Percentiles rank a stretch among this genome's conserved stretches.
phyloP scores from a whole-genome alignment of 192 early-diverging fungal species.

The Coemansia javaensis region DNA sequence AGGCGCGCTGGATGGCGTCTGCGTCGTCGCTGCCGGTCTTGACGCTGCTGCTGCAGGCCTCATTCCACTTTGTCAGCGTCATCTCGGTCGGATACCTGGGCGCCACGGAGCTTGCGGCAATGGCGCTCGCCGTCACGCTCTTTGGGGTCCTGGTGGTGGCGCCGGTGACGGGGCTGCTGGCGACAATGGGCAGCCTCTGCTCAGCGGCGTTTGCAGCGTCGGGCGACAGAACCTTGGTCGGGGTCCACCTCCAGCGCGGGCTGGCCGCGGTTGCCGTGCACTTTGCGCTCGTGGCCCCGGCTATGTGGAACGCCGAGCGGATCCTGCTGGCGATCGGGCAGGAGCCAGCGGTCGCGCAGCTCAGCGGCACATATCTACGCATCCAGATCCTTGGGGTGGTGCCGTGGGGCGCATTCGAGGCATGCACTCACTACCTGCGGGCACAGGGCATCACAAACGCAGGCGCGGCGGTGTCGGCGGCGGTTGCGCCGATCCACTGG shows the following conservation, averaged over 20 bases:
- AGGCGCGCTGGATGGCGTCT: constrained; percentile 22
- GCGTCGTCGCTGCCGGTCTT: constrained; percentile 27
- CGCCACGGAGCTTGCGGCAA: constrained; percentile 56
- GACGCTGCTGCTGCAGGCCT: constrained; percentile 56
- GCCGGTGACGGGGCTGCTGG: constrained; percentile 57
- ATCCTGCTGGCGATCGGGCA: no score
- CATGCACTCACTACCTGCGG: constrained; percentile 74
- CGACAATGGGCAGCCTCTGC: no score
- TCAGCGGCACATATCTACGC: constrained; percentile 56
- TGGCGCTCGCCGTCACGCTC: constrained; percentile 60
- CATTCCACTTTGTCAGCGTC: constrained; percentile 59
- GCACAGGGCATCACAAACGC: constrained; percentile 83
- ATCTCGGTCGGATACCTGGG: no score
- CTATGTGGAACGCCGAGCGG: constrained; percentile 31
- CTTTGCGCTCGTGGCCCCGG: constrained; percentile 2
- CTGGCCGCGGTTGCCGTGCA: constrained; percentile 11
- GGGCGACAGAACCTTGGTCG: no score
- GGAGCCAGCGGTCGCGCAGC: constrained; percentile 58
- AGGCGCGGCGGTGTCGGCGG: constrained; percentile 59
- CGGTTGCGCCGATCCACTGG: constrained; percentile 67
- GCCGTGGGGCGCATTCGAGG: constrained; percentile 72
- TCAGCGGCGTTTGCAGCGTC: no score
- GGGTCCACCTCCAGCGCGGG: constrained; percentile 31
- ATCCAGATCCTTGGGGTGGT: constrained; percentile 66
- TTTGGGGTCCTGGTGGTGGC: constrained; percentile 19